Base-by-base conservation (phyloP, 768 basidiomycete species). In the Kwoniella newhampshirensis region DNA sequence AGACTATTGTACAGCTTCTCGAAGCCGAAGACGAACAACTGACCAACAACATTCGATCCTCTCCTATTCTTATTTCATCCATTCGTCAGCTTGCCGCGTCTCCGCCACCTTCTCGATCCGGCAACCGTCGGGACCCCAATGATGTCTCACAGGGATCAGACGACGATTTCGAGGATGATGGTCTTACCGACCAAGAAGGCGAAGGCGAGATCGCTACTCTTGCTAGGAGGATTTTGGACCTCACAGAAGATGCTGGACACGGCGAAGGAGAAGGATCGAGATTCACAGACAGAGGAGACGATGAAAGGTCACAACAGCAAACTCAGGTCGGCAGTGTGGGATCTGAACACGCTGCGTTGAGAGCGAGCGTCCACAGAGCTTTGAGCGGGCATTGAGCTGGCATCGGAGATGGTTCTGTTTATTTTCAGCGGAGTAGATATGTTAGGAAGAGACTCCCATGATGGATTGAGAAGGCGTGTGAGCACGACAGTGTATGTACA, bases 1-100 rank as follows among this genome's bases (percentile, higher is more conserved):
- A 73, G 71, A 97, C 96, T 0, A 93, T 98, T 64, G 93, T 97
- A 23, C 96, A 99, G 73, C 79, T 99, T 20, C 81, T 99, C 25
- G 96, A 99, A 75, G 94, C 94, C n/a, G 89, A 90, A 60, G 92
- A 98, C 76, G 87, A 88, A 18, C 87, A 89, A 73, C 80, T 98
- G 39, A 88, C 87, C 58, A 87, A 85, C 77, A 93, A 89, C 79
- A 91, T 98, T 76, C 89, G 91, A 54, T 83, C 79, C 52, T 97
- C 94, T 4, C 82, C 79, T 55, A 79, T 89, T 53, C 81, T 98
- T 59, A 83, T 90, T 42, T 86, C 91, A 18, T 88, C 89, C 52
- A 93, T 98, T 62, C 87, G 87, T 48, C 84, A 85, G 65, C 84
- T 98, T 21, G 85, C 91, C 4, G 81, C 79, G 59, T 66, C 67